Conservation (phyloP, 176 grass and related monocot species). For the Paspalum vaginatum region DNA sequence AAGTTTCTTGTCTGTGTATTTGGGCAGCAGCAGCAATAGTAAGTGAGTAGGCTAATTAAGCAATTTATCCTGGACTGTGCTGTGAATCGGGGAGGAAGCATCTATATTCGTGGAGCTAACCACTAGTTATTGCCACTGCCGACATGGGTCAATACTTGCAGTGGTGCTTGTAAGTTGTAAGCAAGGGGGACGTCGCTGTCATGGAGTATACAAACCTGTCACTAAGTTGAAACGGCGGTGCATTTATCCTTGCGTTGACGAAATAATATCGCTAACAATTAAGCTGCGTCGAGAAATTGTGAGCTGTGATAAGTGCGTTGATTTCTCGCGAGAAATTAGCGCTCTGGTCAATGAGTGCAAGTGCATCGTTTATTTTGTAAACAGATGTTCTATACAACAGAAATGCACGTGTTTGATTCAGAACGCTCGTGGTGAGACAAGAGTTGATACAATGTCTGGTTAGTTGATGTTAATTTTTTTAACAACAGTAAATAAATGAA, state of each 20-base stretch:
- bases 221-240: constrained; percentile 3
- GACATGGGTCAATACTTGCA: constrained; percentile 33
- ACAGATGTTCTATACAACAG: background rate
- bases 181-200: constrained; percentile 27
- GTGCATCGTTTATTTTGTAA: constrained; percentile 1
- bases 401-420: background rate
- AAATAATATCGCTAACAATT: background rate
- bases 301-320: background rate
- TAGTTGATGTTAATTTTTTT: background rate
- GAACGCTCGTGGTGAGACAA: background rate
- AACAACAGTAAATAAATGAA: background rate
- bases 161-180: constrained; percentile 19
- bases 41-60: background rate
- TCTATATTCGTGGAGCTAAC: background rate
- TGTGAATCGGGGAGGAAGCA: background rate
- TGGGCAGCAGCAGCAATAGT: background rate
- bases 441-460: background rate
- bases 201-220: background rate
- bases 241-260: background rate
- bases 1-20: constrained; percentile 14
- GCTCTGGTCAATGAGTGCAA: background rate
- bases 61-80: background rate
- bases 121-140: background rate
- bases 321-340: constrained; percentile 38
- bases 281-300: background rate